Evolutionary conservation across 1,139 yeast genomes (phyloP).

Genomic region (Saccharomyces hybrid): DNA sequence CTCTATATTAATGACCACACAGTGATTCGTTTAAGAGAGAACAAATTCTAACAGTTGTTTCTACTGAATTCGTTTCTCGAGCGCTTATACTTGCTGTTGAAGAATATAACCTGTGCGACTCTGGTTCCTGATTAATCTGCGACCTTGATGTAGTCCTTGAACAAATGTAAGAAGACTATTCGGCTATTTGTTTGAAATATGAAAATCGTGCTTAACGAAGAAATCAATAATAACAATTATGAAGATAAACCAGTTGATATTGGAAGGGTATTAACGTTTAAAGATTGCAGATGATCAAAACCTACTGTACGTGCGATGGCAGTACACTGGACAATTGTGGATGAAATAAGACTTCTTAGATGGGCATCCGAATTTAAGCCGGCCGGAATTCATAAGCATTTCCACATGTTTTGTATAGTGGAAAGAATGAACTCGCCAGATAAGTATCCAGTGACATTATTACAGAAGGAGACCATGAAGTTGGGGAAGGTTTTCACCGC

Average conservation of each 20-base stretch:
- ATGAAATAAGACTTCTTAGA: constrained; percentile 58
- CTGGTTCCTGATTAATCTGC: background rate
- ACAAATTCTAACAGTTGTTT: background rate
- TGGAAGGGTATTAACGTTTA: background rate
- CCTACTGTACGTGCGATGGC: constrained; percentile 18
- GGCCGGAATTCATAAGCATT: constrained; percentile 45
- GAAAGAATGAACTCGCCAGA: constrained; percentile 42
- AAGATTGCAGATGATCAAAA: background rate
- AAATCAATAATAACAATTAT: background rate
- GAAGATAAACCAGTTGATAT: background rate
- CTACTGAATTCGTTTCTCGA: background rate
- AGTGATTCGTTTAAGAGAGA: background rate
- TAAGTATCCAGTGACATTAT: constrained; percentile 23
- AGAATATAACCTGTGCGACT: background rate
- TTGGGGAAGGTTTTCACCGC: constrained; percentile 35
- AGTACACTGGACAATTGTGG: constrained; percentile 48
- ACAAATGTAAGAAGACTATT: background rate
- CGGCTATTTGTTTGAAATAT: background rate
- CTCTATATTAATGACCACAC: background rate
- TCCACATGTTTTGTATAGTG: constrained; percentile 49
- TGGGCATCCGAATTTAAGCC: constrained; percentile 68
- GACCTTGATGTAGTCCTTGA: background rate
- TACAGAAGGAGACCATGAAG: constrained; percentile 27
- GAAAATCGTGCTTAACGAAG: constrained; percentile 1
- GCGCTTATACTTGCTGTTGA: background rate